Evolutionary conservation across 331 rosid genomes (phyloP).

Genomic region (Quercus lobata): DNA sequence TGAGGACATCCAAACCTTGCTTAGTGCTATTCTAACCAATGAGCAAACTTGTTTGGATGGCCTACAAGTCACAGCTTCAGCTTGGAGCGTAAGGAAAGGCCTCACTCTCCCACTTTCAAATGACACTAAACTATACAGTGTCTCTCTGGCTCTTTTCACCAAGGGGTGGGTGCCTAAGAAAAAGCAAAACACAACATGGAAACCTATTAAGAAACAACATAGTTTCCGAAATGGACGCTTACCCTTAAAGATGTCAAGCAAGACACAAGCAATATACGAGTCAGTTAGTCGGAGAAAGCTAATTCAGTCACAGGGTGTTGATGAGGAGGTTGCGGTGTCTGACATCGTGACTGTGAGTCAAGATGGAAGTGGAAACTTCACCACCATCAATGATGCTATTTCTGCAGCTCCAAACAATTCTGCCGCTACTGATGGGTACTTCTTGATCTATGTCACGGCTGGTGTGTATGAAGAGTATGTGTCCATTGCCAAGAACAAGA

Average conservation of each 20-base stretch:
- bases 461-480: constrained; percentile 75
- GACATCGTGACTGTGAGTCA: constrained; percentile 66
- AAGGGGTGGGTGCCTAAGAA: constrained; percentile 70
- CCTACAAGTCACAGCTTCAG: constrained; percentile 53
- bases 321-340: constrained; percentile 33
- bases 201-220: constrained; percentile 21
- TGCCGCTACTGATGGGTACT: constrained; percentile 39
- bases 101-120: constrained; percentile 51
- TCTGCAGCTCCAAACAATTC: constrained; percentile 81
- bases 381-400: constrained; percentile 76
- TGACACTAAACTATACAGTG: constrained; percentile 75
- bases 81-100: constrained; percentile 62
- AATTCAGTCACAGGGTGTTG: constrained; percentile 21
- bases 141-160: constrained; percentile 67
- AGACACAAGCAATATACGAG: constrained; percentile 53
- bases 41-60: constrained; percentile 86
- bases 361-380: constrained; percentile 75
- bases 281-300: constrained; percentile 56
- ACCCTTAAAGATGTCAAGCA: constrained; percentile 67
- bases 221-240: constrained; percentile 57
- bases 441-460: constrained; percentile 60
- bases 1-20: constrained; percentile 52
- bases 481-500: constrained; percentile 53
- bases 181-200: constrained; percentile 19
- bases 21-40: constrained; percentile 79